Evolutionary conservation across 305 asterid species (phyloP), one percentile per base, ranked within the genome.

Genomic region (Fraxinus albicans): DNA sequence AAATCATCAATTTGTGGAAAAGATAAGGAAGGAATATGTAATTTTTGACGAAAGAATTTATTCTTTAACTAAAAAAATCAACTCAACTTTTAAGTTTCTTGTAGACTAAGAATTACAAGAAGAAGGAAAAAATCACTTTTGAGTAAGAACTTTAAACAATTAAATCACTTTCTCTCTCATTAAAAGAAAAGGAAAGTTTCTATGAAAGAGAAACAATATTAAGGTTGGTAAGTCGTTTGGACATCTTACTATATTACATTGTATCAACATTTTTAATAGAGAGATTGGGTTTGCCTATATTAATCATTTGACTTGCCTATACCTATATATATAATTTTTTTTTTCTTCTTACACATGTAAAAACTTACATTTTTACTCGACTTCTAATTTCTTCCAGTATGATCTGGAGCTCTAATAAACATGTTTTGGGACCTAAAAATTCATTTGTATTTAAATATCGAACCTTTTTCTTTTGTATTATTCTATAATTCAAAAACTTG

Each of bases 61-160:
- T 72, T 50, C 34, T 72, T 47, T 38, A 73, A 31, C 2, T 80
- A 5, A 44, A 25, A 40, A 4, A 12, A 12, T 80, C 83, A 72
- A 63, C 73, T 19, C 36, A 12, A 50, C 70, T 33, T 63, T 65
- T 79, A 65, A 3, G 76, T 63, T 79, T 73, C 82, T 67, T 79
- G 7, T 33, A 21, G 77, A 65, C 7, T 38, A 63, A 79, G 76
- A 78, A 60, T 50, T 17, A 77, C n/a, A 17, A 53, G 0, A 50
- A 12, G 15, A 47, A 15, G 19, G 0, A 4, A 15, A 50, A 50
- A 50, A 29, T n/a, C 21, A 50, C 34, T 55, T 55, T 55, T 4
- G 4, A 47, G 23, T 27, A 34, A 15, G 13, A 78, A 60, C 15
- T 53, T 34, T 3, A n/a, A 35, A 4, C 31, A 67, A 19, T 34